Evolutionary conservation across 2,329 filamentous ascomycete genomes (phyloP), one percentile per base, ranked within the genome.

Genomic region (Xylariaceae sp.): DNA sequence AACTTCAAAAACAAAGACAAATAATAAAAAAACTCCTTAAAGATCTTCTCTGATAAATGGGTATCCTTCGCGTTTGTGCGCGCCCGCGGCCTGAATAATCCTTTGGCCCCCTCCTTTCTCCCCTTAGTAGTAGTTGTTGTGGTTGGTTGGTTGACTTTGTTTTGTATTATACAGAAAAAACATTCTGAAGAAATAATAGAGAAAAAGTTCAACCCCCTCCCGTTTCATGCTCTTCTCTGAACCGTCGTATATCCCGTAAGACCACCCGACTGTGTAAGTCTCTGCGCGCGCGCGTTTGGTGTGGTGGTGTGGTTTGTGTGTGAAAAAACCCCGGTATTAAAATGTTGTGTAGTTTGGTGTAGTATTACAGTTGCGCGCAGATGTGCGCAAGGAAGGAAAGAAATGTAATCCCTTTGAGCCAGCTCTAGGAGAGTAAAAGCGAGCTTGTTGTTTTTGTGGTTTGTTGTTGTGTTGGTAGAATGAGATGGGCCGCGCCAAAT

Each of bases 361-460:
- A 68, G 64, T 68, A 68, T 62, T 68, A 70, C 65, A 66, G 62
- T 59, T 18, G n/a, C 37, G 61, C 65, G 52, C 56, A 59, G 55
- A 44, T 11, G 13, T 48, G 64, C 63, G 65, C 63, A 35, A 51
- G 58, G 56, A 61, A 59, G 56, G 65, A 64, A 64, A 62, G 67
- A 64, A 51, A 57, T 53, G 62, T 60, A 58, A 52, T 64, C 58
- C 66, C 62, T 56, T 59, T 60, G 67, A 70, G 67, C 68, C 69
- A 69, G 69, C 69, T 70, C 68, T 48, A 59, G 55, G 57, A 60
- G 52, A 59, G 50, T 48, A 47, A 8, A 58, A 56, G 62, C 55
- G 7, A 39, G 11, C 9, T 13, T 30, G 23, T 30, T 30, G 23
- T 30, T 30, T 30, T 30, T 30, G 23, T 30, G 3, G 23, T 30